Percentiles rank a stretch among this genome's conserved stretches.
Conservation (phyloP, 1,284 basidiomycete species). For the Naganishia liquefaciens region DNA sequence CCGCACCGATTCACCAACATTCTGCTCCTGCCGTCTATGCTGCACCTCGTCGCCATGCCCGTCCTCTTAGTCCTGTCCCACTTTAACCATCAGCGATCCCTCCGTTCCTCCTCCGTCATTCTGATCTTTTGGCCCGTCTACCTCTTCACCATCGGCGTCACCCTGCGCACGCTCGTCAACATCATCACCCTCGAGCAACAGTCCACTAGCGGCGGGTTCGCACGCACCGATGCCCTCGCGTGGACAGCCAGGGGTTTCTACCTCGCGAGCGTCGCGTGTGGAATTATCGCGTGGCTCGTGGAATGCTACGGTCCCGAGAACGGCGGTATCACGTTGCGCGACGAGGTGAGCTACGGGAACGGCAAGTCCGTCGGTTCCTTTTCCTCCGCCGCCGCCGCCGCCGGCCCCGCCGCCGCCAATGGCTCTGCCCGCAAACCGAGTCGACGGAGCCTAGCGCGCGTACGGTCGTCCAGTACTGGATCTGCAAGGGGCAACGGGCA, state of each 20-base stretch:
- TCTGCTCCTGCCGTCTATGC: constrained; percentile 33
- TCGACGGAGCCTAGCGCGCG: constrained; percentile 5
- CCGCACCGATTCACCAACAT: constrained; percentile 37
- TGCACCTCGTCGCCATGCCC: constrained; percentile 44
- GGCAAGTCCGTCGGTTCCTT: too few relatives aligned
- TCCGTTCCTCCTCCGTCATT: constrained; percentile 71
- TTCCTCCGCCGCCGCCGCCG: too few relatives aligned
- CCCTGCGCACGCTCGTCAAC: constrained; percentile 61
- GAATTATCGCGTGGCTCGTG: constrained; percentile 63
- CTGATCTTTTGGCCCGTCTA: constrained; percentile 84
- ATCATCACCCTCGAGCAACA: constrained; percentile 20
- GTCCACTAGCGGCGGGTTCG: constrained; percentile 14
- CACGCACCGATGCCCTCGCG: constrained; percentile 32
- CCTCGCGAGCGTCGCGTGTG: constrained; percentile 58
- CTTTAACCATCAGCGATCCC: constrained; percentile 74
- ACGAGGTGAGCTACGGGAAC: constrained; percentile 25
- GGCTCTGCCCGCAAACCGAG: background rate
- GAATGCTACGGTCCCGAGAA: constrained; percentile 73
- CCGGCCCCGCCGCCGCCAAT: background rate
- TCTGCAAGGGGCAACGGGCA: constrained; percentile 17
- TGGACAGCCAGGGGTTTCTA: constrained; percentile 56
- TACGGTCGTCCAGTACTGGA: constrained; percentile 5
- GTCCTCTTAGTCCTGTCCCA: constrained; percentile 48
- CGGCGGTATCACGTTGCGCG: constrained; percentile 41
- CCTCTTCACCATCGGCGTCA: constrained; percentile 59